A percentile compares a stretch with the other conserved stretches of the same genome.
Conservation (phyloP, 306 rosid genomes). For the Vachellia collinsii region DNA sequence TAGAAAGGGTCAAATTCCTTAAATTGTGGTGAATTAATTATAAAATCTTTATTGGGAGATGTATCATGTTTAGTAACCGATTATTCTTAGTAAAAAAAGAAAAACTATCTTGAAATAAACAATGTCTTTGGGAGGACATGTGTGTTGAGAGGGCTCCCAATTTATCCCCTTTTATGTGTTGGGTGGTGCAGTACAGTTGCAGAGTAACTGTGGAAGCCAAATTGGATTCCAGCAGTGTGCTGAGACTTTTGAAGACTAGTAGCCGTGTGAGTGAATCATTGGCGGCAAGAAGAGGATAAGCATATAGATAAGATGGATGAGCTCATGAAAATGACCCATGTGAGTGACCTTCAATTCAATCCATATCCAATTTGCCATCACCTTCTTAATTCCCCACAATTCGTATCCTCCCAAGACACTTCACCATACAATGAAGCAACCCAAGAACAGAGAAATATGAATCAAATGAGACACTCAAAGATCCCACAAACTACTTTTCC, state of each 20-base stretch:
- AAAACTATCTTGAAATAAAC: no score
- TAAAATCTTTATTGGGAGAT: no score
- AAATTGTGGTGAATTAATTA: no score
- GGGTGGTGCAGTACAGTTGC: background rate
- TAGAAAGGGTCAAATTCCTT: no score
- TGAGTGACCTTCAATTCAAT: background rate
- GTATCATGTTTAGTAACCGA: no score
- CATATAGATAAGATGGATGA: conserved; percentile 8
- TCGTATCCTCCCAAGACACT: background rate
- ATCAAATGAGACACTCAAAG: background rate
- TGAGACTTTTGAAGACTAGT: background rate
- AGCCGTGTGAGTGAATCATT: background rate
- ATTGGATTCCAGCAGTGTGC: background rate
- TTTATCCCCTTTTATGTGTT: background rate
- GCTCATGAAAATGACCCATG: background rate
- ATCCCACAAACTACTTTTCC: no score
- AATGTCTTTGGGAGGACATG: background rate
- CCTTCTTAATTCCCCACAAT: background rate
- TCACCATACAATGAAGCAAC: background rate
- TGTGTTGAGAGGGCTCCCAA: background rate
- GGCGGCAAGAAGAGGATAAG: conserved; percentile 8
- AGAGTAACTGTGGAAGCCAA: background rate
- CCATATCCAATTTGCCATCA: background rate
- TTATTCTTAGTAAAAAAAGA: no score
- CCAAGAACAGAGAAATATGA: background rate